Conservation (phyloP, 83 land plant species). For the Diphasiastrum complanatum region DNA sequence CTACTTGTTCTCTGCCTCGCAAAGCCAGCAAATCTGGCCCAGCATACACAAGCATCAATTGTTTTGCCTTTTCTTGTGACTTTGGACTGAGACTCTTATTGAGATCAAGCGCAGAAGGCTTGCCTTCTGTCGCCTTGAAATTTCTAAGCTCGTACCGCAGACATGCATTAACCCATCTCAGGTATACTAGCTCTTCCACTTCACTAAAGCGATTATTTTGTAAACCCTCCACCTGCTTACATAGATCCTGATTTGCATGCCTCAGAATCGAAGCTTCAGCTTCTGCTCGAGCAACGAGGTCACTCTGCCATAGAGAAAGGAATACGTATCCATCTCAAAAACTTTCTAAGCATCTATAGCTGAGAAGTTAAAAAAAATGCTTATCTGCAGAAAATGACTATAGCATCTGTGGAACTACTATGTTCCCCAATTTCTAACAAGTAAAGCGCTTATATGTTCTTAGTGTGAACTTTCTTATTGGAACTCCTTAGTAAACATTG, state of each 20-base stretch:
- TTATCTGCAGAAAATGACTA: too few relatives aligned
- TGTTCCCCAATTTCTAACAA: too few relatives aligned
- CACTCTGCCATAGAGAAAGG: slow-evolving; percentile 46
- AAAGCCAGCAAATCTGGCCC: slow-evolving; percentile 59
- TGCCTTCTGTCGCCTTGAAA: slow-evolving; percentile 67
- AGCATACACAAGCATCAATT: slow-evolving; percentile 77
- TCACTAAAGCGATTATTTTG: slow-evolving; percentile 93
- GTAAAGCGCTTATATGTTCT: too few relatives aligned
- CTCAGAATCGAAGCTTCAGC: slow-evolving; percentile 48
- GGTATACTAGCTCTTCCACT: slow-evolving; percentile 93
- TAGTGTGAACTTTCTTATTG: too few relatives aligned
- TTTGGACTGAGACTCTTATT: slow-evolving; percentile 82
- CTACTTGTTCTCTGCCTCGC: slow-evolving; percentile 48
- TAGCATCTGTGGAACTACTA: too few relatives aligned
- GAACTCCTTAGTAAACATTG: too few relatives aligned
- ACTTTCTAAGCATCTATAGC: too few relatives aligned
- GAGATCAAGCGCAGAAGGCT: slow-evolving; percentile 73
- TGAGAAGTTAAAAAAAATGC: too few relatives aligned
- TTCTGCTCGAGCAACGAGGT: slow-evolving; percentile 55
- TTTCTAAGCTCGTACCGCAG: slow-evolving; percentile 84
- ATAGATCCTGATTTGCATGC: slow-evolving; percentile 75
- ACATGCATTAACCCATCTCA: slow-evolving; percentile 99
- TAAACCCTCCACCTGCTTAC: slow-evolving; percentile 91
- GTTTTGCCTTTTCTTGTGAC: slow-evolving; percentile 88
- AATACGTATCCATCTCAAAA: too few relatives aligned